Percentiles rank a stretch among this genome's conserved stretches.
phyloP scores from a whole-genome alignment of 2,329 filamentous ascomycete genomes.

The Coleophoma eucalyptorum region DNA sequence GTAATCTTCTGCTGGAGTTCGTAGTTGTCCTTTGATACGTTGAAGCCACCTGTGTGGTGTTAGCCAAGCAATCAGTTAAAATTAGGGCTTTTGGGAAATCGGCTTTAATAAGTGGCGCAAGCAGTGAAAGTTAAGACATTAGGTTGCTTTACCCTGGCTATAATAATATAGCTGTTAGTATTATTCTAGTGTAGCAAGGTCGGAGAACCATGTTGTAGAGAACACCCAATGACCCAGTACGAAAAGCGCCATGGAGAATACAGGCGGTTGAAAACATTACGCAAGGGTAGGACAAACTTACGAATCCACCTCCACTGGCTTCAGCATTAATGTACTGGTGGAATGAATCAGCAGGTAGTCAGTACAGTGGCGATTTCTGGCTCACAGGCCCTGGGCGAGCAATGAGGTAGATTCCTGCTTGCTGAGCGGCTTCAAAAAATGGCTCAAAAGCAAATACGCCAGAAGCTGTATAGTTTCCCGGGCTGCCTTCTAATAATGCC shows the following conservation, averaged over 20 bases:
- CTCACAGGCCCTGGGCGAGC: slow-evolving; percentile 38
- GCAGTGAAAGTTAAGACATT: too few relatives aligned
- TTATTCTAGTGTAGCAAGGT: too few relatives aligned
- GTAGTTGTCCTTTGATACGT: slow-evolving; percentile 58
- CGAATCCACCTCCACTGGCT: slow-evolving; percentile 68
- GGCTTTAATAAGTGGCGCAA: too few relatives aligned
- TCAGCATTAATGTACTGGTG: slow-evolving; percentile 74
- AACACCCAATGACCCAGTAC: too few relatives aligned
- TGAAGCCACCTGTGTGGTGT: slow-evolving; percentile 55
- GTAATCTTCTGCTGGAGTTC: slow-evolving; percentile 59
- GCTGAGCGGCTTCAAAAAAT: slow-evolving; percentile 71
- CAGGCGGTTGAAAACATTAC: not conserved
- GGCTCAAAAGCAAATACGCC: slow-evolving; percentile 70
- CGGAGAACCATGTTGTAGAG: too few relatives aligned
- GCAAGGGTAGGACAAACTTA: not conserved
- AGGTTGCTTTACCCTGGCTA: too few relatives aligned
- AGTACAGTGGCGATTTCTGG: not conserved
- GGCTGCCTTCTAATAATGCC: slow-evolving; percentile 72
- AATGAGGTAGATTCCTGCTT: slow-evolving; percentile 74
- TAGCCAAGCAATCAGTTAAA: not conserved
- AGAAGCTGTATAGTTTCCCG: slow-evolving; percentile 64
- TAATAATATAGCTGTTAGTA: too few relatives aligned
- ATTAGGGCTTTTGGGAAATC: too few relatives aligned
- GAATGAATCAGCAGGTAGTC: too few relatives aligned
- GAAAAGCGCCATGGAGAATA: too few relatives aligned